Conservation (phyloP, 2,329 filamentous ascomycete species). For the Fusarium sublunatum region DNA sequence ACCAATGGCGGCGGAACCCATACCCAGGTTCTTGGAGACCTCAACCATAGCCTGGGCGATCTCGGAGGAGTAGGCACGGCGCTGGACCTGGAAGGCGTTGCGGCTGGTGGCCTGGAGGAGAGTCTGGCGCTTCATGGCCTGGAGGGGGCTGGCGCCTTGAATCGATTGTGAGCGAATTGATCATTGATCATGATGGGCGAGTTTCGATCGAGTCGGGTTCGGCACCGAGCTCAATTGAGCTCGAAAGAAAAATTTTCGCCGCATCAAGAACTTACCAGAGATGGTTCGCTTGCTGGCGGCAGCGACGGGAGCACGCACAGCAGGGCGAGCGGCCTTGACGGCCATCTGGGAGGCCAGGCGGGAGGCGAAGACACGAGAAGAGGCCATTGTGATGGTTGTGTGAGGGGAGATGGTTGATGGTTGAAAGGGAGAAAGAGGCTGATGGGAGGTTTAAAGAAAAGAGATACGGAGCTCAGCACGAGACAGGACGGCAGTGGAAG, state of each 20-base stretch:
- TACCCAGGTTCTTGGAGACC: conserved; percentile 91
- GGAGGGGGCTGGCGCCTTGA: conserved; percentile 71
- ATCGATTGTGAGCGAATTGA: conserved; percentile 50
- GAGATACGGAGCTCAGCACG: conserved; percentile 50
- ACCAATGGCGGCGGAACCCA: conserved; percentile 90
- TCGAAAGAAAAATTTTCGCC: conserved; percentile 50
- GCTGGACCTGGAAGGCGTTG: conserved; percentile 72
- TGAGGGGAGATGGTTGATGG: conserved; percentile 51
- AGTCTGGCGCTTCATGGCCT: conserved; percentile 79
- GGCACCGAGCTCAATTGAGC: conserved; percentile 45
- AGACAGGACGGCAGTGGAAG: conserved; percentile 52
- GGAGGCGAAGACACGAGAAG: conserved; percentile 80
- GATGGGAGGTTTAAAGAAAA: conserved; percentile 51
- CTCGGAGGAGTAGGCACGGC: conserved; percentile 87
- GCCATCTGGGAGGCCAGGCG: conserved; percentile 82
- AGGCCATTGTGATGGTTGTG: conserved; percentile 79
- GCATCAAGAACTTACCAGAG: conserved; percentile 68
- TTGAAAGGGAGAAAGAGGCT: conserved; percentile 46
- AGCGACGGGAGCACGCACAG: conserved; percentile 72
- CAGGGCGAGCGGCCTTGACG: conserved; percentile 81
- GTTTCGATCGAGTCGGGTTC: conserved; percentile 49
- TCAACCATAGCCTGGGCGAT: conserved; percentile 89
- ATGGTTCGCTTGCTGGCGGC: conserved; percentile 80
- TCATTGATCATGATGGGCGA: conserved; percentile 42
- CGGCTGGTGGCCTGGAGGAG: conserved; percentile 74